Evolutionary conservation across 192 early-diverging fungal genomes (phyloP).

Genomic region (Coemansia sp.): DNA sequence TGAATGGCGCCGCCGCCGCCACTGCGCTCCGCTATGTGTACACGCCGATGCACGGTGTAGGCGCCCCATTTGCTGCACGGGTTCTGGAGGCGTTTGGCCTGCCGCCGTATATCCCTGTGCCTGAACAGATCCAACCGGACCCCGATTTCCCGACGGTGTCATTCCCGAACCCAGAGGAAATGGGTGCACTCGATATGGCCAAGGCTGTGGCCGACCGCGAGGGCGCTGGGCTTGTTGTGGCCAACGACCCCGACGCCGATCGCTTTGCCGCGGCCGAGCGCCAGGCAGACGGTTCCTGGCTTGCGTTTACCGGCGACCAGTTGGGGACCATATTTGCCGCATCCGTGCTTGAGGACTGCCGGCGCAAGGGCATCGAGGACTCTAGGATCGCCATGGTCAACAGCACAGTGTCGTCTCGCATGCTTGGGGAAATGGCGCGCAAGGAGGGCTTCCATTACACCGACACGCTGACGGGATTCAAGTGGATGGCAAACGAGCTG

Average conservation of each 20-base stretch:
- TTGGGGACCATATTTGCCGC: slow-evolving; percentile 82
- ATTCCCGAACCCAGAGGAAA: slow-evolving; percentile 89
- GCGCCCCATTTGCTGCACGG: slow-evolving; percentile 70
- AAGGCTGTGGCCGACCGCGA: slow-evolving; percentile 65
- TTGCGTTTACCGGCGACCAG: slow-evolving; percentile 86
- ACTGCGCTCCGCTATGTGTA: slow-evolving; percentile 66
- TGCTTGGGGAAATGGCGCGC: slow-evolving; percentile 74
- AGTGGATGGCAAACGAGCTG: slow-evolving; percentile 90
- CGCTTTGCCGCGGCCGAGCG: slow-evolving; percentile 88
- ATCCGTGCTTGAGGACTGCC: slow-evolving; percentile 60
- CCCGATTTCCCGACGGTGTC: slow-evolving; percentile 91
- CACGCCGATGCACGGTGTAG: slow-evolving; percentile 97
- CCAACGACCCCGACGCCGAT: slow-evolving; percentile 96
- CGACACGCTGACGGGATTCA: slow-evolving; percentile 95
- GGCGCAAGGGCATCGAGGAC: slow-evolving; percentile 51
- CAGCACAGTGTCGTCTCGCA: slow-evolving; percentile 86
- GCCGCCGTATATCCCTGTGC: slow-evolving; percentile 63
- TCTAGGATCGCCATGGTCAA: slow-evolving; percentile 77
- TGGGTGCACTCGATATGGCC: slow-evolving; percentile 78
- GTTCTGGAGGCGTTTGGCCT: slow-evolving; percentile 73
- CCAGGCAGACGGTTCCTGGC: slow-evolving; percentile 71
- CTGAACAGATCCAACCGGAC: slow-evolving; percentile 76
- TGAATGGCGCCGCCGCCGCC: slow-evolving; percentile 10
- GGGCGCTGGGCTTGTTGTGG: slow-evolving; percentile 69
- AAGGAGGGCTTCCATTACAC: slow-evolving; percentile 80